Percentiles rank a stretch among this genome's conserved stretches.
Evolutionary conservation across 2,329 filamentous ascomycete genomes (phyloP).

Genomic region (Madurella mycetomatis): DNA sequence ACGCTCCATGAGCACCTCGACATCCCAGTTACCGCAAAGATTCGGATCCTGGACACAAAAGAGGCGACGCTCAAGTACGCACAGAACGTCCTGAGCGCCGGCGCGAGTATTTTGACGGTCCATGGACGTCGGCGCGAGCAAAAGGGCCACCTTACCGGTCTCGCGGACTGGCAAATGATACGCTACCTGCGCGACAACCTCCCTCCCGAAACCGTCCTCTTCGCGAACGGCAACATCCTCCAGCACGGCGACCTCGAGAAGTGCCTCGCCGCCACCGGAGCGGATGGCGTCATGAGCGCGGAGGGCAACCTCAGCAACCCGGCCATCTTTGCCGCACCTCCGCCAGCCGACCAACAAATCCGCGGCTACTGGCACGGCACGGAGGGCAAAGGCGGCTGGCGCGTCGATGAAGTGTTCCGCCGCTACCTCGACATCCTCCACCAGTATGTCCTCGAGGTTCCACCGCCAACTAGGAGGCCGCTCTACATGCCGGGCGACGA

Average conservation of each 20-base stretch:
- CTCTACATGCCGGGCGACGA: constrained; percentile 66
- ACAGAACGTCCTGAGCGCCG: constrained; percentile 76
- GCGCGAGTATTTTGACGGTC: constrained; percentile 88
- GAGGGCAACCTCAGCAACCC: constrained; percentile 94
- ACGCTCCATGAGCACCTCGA: constrained; percentile 73
- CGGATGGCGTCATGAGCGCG: constrained; percentile 91
- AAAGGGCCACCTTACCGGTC: constrained; percentile 89
- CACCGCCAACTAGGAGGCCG: constrained; percentile 63
- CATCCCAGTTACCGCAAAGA: constrained; percentile 91
- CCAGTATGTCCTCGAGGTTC: constrained; percentile 62
- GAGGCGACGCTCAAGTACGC: constrained; percentile 89
- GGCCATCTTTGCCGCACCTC: constrained; percentile 71
- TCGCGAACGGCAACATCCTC: constrained; percentile 93
- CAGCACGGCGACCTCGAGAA: constrained; percentile 70
- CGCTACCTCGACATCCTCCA: constrained; percentile 91
- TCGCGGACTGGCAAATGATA: constrained; percentile 89
- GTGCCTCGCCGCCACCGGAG: constrained; percentile 79
- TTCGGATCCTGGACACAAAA: constrained; percentile 79
- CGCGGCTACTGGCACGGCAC: constrained; percentile 82
- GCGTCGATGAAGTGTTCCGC: constrained; percentile 81
- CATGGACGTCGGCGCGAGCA: constrained; percentile 87
- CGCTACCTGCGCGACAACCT: constrained; percentile 77
- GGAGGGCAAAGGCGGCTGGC: constrained; percentile 76
- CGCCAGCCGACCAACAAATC: constrained; percentile 58
- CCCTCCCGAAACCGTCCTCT: constrained; percentile 83